phyloP scores from a whole-genome alignment of 2,329 filamentous ascomycete genomes.

The Epichloe baconii region DNA sequence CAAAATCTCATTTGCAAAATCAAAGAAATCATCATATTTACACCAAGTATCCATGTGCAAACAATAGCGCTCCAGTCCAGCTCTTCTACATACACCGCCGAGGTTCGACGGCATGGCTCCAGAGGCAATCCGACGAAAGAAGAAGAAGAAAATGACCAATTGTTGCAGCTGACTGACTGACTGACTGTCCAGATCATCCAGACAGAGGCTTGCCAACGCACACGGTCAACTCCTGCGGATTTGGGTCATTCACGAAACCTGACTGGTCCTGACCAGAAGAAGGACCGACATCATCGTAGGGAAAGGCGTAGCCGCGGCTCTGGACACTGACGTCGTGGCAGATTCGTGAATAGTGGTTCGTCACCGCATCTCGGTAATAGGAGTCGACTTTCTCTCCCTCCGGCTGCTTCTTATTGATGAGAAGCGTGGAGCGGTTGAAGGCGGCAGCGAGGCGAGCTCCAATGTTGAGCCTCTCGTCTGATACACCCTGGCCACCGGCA shows the following conservation, averaged over 20 bases:
- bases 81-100: neutral
- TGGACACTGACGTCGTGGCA: constrained; percentile 48
- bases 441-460: constrained; percentile 63
- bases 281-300: constrained; percentile 56
- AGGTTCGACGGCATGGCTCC: neutral
- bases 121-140: neutral
- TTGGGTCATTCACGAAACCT: constrained; percentile 45
- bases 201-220: constrained; percentile 33
- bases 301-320: constrained; percentile 54
- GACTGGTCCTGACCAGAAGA: constrained; percentile 44
- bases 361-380: constrained; percentile 42
- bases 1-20: neutral
- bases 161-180: too few relatives aligned
- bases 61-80: neutral
- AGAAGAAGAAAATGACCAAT: neutral
- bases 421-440: constrained; percentile 60
- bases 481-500: constrained; percentile 26
- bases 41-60: neutral
- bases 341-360: constrained; percentile 56
- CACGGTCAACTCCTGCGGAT: constrained; percentile 42
- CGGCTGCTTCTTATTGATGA: constrained; percentile 38
- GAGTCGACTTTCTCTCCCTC: constrained; percentile 31
- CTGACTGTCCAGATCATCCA: neutral
- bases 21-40: neutral
- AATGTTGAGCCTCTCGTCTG: constrained; percentile 43